Conservation (phyloP, 768 basidiomycete species). For the Suillus luteus region DNA sequence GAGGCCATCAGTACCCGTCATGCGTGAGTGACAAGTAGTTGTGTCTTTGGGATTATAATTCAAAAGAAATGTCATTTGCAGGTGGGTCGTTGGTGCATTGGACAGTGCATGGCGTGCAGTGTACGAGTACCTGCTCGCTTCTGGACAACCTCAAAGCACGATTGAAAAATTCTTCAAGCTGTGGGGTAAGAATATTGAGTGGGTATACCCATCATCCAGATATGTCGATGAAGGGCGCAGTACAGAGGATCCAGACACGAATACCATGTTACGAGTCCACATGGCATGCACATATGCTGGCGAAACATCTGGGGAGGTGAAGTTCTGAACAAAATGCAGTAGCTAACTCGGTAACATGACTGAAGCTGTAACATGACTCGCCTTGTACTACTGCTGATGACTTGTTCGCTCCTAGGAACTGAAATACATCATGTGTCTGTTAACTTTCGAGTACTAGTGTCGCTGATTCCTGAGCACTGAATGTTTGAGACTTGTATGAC, state of each 20-base stretch:
- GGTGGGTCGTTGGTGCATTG: constrained; percentile 44
- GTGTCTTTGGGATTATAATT: neutral
- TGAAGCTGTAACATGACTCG: neutral
- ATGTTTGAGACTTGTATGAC: neutral
- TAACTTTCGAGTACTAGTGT: neutral
- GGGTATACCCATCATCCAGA: constrained; percentile 16
- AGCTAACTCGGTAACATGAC: neutral
- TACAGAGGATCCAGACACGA: neutral
- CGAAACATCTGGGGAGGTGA: neutral
- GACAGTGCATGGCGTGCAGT: constrained; percentile 41
- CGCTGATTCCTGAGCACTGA: neutral
- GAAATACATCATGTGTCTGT: neutral
- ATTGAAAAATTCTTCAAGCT: constrained; percentile 21
- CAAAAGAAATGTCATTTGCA: constrained; percentile 11
- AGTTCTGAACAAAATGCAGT: neutral
- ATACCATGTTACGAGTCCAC: constrained; percentile 2
- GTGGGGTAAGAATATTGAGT: constrained; percentile 37
- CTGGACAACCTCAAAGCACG: constrained; percentile 14
- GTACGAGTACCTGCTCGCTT: constrained; percentile 25
- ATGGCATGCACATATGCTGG: constrained; percentile 4
- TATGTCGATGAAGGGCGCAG: neutral
- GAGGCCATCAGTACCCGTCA: constrained; percentile 42
- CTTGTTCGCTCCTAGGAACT: neutral
- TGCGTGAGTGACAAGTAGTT: constrained; percentile 18
- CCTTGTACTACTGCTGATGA: neutral